These are phyloP conservation scores for Leptomonas seymouri DNA, from an alignment of 208 protist genomes.

Conservation along the genomic window DNA sequence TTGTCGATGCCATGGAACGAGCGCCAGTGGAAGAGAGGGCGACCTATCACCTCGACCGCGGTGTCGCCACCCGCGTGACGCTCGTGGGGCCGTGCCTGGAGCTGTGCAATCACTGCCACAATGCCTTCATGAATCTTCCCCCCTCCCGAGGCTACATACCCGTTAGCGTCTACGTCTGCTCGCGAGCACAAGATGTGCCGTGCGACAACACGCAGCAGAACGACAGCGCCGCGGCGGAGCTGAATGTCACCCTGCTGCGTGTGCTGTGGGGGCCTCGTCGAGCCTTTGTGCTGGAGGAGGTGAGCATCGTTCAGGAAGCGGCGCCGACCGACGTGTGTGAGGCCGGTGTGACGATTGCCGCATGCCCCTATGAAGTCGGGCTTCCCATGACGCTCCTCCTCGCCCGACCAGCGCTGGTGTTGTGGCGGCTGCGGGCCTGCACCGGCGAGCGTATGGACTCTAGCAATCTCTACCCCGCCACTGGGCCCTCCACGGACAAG, in stretches of 20 bases:
- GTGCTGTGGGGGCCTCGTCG: constrained; percentile 32
- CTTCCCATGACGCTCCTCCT: constrained; percentile 38
- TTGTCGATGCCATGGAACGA: constrained; percentile 17
- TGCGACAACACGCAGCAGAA: neutral
- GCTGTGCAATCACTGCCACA: constrained; percentile 60
- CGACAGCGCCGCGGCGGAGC: constrained; percentile 23
- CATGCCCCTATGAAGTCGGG: constrained; percentile 23
- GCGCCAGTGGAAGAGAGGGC: constrained; percentile 3
- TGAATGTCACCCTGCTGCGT: constrained; percentile 48
- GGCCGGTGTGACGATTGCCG: constrained; percentile 39
- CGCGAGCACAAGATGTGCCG: constrained; percentile 33
- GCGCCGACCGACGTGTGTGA: constrained; percentile 56
- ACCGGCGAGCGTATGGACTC: constrained; percentile 43
- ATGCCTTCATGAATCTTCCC: constrained; percentile 12
- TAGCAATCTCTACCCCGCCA: constrained; percentile 34
- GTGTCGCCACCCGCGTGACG: constrained; percentile 44
- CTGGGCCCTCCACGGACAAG: constrained; percentile 1
- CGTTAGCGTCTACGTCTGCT: constrained; percentile 50
- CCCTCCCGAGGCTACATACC: constrained; percentile 1
- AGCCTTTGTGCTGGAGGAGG: constrained; percentile 47
- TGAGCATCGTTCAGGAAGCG: constrained; percentile 36
- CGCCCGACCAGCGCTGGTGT: constrained; percentile 45
- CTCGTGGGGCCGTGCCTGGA: constrained; percentile 67
- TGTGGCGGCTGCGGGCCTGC: constrained; percentile 47
- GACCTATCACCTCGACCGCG: constrained; percentile 48